phyloP scores from a whole-genome alignment of 2,329 filamentous ascomycete species.

The Cladosporium sphaerospermum region DNA sequence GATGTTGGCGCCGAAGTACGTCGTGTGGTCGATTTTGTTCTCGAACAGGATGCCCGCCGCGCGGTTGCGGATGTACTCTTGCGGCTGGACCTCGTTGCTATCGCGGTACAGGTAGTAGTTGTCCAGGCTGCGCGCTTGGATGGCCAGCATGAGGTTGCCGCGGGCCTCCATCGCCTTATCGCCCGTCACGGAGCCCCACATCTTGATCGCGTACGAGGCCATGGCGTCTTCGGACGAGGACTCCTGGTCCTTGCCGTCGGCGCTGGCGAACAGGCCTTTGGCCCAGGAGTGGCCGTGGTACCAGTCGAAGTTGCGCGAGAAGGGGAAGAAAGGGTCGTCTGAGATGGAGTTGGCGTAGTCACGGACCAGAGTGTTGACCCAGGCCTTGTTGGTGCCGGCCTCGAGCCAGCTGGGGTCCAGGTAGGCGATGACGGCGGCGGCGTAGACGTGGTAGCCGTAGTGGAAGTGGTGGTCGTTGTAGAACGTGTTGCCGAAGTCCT shows the following conservation, averaged over 20 bases:
- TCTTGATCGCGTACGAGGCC: conserved; percentile 79
- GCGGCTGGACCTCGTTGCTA: conserved; percentile 65
- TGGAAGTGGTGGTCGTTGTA: conserved; percentile 67
- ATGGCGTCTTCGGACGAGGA: conserved; percentile 87
- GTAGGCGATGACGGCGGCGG: conserved; percentile 74
- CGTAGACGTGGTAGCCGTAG: conserved; percentile 79
- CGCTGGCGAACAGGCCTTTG: conserved; percentile 64
- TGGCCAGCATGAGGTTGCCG: conserved; percentile 72
- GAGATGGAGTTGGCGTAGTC: conserved; percentile 73
- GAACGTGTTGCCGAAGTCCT: conserved; percentile 84
- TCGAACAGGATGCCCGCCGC: conserved; percentile 65
- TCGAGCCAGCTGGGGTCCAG: conserved; percentile 69
- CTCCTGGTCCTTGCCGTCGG: conserved; percentile 78
- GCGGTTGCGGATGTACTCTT: conserved; percentile 75
- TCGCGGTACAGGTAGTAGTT: conserved; percentile 76
- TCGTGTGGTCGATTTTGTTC: conserved; percentile 90
- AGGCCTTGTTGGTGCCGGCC: conserved; percentile 60
- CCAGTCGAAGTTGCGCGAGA: conserved; percentile 84
- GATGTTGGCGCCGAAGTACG: conserved; percentile 64
- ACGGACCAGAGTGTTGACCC: conserved; percentile 75
- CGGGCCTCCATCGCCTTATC: conserved; percentile 74
- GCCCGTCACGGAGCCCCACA: conserved; percentile 81
- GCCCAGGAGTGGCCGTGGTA: conserved; percentile 94
- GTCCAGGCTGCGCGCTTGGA: conserved; percentile 67
- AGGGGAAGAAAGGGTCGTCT: conserved; percentile 69